phyloP scores from a whole-genome alignment of 106 monocot species.

The Apostasia ramifera region DNA sequence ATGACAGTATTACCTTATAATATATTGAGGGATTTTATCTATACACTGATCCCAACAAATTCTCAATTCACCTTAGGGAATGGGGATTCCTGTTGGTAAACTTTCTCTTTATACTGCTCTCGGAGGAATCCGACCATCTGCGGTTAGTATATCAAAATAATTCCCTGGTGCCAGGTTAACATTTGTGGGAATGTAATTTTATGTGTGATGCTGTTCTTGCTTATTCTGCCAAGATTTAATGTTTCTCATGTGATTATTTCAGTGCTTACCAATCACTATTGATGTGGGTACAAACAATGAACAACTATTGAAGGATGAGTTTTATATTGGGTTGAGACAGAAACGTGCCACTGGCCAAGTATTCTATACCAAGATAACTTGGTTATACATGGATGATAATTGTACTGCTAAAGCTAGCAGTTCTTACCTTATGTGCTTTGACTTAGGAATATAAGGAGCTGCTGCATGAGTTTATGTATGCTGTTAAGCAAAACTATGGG shows the following conservation, averaged over 20 bases:
- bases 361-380: neutral
- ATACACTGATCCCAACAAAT: neutral
- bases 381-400: neutral
- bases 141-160: slow-evolving; percentile 6
- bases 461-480: slow-evolving; percentile 21
- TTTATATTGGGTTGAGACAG: slow-evolving; percentile 23
- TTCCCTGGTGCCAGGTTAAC: neutral
- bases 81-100: slow-evolving; percentile 29
- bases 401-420: neutral
- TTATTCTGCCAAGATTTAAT: neutral
- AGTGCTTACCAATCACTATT: slow-evolving; percentile 25
- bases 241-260: neutral
- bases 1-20: neutral
- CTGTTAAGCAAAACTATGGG: slow-evolving; percentile 28
- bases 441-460: slow-evolving; percentile 22
- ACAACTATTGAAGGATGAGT: slow-evolving; percentile 18
- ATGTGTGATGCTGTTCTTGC: neutral
- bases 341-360: slow-evolving; percentile 24
- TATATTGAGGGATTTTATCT: neutral
- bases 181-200: neutral
- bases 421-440: neutral
- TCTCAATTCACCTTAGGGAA: slow-evolving; percentile 12
- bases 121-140: slow-evolving; percentile 23
- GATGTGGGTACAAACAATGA: slow-evolving; percentile 30
- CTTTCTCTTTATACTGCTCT: slow-evolving; percentile 23